phyloP scores from a whole-genome alignment of 306 rosid species.

The Malus asiatica region DNA sequence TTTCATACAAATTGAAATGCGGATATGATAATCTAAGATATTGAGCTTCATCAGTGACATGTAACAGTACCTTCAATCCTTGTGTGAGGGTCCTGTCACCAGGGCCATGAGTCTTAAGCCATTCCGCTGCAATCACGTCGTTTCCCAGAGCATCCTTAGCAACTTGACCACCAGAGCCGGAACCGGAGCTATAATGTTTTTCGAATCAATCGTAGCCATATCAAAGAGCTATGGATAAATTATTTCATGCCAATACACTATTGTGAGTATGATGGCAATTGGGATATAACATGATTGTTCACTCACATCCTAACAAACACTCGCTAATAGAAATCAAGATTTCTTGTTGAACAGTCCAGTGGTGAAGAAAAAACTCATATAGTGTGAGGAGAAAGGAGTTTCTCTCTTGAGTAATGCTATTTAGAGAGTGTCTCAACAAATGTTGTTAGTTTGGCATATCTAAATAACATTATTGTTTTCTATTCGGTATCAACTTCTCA shows the following conservation, averaged over 20 bases:
- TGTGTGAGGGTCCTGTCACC: constrained; percentile 91
- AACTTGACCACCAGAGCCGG: constrained; percentile 35
- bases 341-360: not conserved
- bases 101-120: constrained; percentile 86
- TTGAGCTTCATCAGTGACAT: not conserved
- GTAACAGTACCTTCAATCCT: constrained; percentile 62
- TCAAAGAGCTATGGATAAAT: not conserved
- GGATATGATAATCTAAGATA: not conserved
- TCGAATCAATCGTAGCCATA: not conserved
- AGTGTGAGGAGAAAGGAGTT: not conserved
- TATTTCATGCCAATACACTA: not conserved
- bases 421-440: not conserved
- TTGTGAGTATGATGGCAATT: not conserved
- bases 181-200: constrained; percentile 40
- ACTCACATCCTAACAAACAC: not conserved
- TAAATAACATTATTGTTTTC: not conserved
- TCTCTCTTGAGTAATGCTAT: not conserved
- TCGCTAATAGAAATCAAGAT: not conserved
- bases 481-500: not conserved
- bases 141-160: constrained; percentile 94
- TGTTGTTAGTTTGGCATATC: not conserved
- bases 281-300: not conserved
- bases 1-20: not conserved
- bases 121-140: constrained; percentile 60
- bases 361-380: not conserved